Evolutionary conservation across 306 rosid genomes (phyloP), one percentile per base, ranked within the genome.

Genomic region (Cucumis melo): DNA sequence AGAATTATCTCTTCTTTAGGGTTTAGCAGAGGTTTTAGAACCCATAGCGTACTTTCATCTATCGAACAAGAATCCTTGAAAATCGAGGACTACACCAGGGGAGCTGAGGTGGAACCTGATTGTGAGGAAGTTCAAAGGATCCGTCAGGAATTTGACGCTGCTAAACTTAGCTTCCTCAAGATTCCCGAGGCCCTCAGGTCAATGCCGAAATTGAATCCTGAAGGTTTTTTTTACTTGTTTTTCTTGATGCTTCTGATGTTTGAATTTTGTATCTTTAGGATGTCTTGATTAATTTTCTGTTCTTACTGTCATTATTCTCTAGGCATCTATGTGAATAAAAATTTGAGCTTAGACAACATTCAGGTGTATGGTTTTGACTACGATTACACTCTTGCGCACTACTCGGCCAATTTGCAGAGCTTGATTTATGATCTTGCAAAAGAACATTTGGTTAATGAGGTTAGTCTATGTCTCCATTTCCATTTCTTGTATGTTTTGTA

Each of bases 301-400:
- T 77, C 23, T 24, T 58, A 8, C 41, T 84, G 48, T 17, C 55
- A 79, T 78, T 82, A 90, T 51, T 20, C 72, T 79, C 80, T 84
- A 94, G 98, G 95, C 74, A 94, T 91, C 77, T 94, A 94, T 82
- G 97, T 81, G 68, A 94, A 94, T 75, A 94, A 91, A 73, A 94
- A 89, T 82, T 62, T 94, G 78, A 87, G 97, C 62, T 73, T 93
- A 85, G 98, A 93, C 79, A 80, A 73, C 57, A 80, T 91, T 82
- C 89, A 91, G 82, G 98, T 93, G 84, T 93, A 87, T 67, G 98
- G 98, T 36, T 93, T 93, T 27, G 98, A 93, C 80, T 93, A 93
- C 29, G 98, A 93, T 84, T 93, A 91, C 89, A 93, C 98, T 5
- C 83, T 94, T 82, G 97, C 95, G 8, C 98, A 90, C 87, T 94